Base-by-base conservation (phyloP, 2,329 filamentous ascomycete genomes). In the Pseudogymnoascus sp. region DNA sequence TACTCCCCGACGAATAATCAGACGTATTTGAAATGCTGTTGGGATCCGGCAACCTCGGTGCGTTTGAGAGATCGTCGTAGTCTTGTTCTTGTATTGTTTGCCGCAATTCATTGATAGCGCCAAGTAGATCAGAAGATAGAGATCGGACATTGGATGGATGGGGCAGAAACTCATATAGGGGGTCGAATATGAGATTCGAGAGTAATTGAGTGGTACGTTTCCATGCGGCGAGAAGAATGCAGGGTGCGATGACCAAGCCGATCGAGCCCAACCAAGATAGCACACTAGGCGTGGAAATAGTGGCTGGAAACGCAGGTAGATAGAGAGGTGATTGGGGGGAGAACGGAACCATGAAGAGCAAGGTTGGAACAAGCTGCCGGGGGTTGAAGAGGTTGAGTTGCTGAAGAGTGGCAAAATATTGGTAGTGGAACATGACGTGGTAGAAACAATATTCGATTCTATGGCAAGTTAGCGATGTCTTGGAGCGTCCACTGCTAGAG, bases 351-450 rank as follows among this genome's bases (percentile, higher is more conserved):
- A 71, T 68, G 6, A 68, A 72, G 23, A 21, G 59, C 2, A 69
- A 60, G 11, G 55, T 66, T 2, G 71, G 71, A 4, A 72, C 61
- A 7, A 65, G 55, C 21, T 60, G 64, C 7, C 62, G 64, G 6
- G 64, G 39, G 12, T 70, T 63, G 11, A 72, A 66, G 19, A 74
- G 64, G 33, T 68, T 63, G 6, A 74, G 65, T 45, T 74, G 72
- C 38, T 73, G 69, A 2, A 73, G 66, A 33, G 70, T 68, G 14
- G 70, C 68, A 64, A 72, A 73, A 60, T 72, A 65, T 6, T 68
- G 67, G 38, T 72, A 64, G 59, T 73, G 69, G 4, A 72, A 60
- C 2, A 64, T 68, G 29, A 69, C 62, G 60, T 69, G 72, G 14
- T 49, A 64, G 41, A 69, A 69, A 8, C 59, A 45, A 19, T 63